phyloP scores from a whole-genome alignment of 2,329 filamentous ascomycete species.

The Apiospora kogelbergensis region DNA sequence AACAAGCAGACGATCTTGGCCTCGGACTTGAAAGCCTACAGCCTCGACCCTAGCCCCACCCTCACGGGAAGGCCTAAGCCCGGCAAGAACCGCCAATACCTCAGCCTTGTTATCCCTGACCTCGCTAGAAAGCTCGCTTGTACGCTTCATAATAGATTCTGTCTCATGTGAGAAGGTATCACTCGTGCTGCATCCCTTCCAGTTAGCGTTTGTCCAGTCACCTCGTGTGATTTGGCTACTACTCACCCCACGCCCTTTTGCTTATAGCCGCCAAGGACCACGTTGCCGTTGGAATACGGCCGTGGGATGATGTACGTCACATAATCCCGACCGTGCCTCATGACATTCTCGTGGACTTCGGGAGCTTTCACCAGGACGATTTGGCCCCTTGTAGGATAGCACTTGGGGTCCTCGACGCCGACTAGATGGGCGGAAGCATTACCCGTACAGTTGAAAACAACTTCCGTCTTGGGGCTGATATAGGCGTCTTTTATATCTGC shows the following conservation, averaged over 20 bases:
- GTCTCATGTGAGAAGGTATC: slow-evolving; percentile 38
- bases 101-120: slow-evolving; percentile 21
- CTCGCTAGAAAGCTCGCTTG: slow-evolving; percentile 30
- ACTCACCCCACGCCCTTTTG: slow-evolving; percentile 34
- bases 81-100: slow-evolving; percentile 33
- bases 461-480: slow-evolving; percentile 23
- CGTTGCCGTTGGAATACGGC: slow-evolving; percentile 35
- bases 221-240: not conserved
- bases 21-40: slow-evolving; percentile 29
- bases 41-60: slow-evolving; percentile 46
- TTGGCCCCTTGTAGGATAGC: slow-evolving; percentile 41
- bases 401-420: slow-evolving; percentile 37
- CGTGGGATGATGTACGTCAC: slow-evolving; percentile 42
- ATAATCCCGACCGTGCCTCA: slow-evolving; percentile 39
- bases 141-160: slow-evolving; percentile 37
- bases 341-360: slow-evolving; percentile 33
- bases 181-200: slow-evolving; percentile 24
- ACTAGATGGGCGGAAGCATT: slow-evolving; percentile 33
- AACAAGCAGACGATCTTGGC: slow-evolving; percentile 27
- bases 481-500: slow-evolving; percentile 28
- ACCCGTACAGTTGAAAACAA: slow-evolving; percentile 38
- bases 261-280: slow-evolving; percentile 40
- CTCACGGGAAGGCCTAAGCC: slow-evolving; percentile 35
- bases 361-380: slow-evolving; percentile 37
- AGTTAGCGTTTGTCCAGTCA: not conserved